Evolutionary conservation across 164 flowering plant genomes (phyloP).

Genomic region (Kalanchoe fedtschenkoi): DNA sequence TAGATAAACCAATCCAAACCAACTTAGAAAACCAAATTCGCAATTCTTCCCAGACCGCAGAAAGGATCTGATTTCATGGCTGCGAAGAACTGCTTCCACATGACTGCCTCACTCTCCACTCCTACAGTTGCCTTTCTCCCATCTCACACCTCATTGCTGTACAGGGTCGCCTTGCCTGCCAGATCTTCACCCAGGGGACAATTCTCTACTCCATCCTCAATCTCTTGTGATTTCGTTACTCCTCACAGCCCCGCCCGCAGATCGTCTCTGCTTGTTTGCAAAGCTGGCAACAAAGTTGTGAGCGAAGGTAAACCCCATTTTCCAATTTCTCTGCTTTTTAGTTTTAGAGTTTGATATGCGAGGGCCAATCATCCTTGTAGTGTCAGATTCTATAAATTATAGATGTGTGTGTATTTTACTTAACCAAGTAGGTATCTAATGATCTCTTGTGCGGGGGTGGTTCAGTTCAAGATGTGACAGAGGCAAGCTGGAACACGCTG

Average conservation of each 20-base stretch:
- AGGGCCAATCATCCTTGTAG: too few species aligned
- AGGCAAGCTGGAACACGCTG: constrained; percentile 20
- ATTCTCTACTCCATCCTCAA: too few species aligned
- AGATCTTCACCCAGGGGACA: not conserved
- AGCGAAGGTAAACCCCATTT: not conserved
- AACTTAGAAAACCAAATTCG: too few species aligned
- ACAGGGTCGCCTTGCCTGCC: not conserved
- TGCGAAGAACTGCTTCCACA: not conserved
- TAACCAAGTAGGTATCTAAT: too few species aligned
- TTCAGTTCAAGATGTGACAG: constrained; percentile 19
- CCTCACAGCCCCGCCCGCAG: not conserved
- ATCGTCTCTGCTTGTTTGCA: not conserved
- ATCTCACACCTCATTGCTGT: not conserved
- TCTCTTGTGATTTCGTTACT: not conserved
- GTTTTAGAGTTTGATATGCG: not conserved
- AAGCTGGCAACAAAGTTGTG: not conserved
- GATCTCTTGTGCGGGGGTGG: not conserved
- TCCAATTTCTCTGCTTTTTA: not conserved
- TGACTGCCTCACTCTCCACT: not conserved
- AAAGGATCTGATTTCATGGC: not conserved
- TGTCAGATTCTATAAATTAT: too few species aligned
- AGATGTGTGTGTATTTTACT: too few species aligned
- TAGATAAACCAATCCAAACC: constrained; percentile 1
- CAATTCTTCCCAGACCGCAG: not conserved
- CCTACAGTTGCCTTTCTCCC: not conserved